Conservation (phyloP, 139 green algal species). For the Ettlia oleoabundans region DNA sequence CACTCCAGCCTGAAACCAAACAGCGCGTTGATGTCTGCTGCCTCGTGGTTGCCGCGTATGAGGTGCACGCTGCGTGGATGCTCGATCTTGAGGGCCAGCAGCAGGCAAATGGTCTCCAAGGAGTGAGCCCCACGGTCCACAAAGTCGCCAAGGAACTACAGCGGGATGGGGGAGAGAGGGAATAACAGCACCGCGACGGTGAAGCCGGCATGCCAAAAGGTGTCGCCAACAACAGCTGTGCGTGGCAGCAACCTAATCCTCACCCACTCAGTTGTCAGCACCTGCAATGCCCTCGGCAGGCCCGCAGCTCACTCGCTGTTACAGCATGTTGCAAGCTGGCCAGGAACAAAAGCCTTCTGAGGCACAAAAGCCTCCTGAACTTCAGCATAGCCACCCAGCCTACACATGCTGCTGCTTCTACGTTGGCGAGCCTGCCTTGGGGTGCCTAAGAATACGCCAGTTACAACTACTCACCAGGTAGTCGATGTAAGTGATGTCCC, state of each 20-base stretch:
- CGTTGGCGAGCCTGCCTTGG: too few species aligned
- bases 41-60: constrained; percentile 98
- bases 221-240: too few species aligned
- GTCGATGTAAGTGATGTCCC: constrained; percentile 99
- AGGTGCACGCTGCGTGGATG: constrained; percentile 93
- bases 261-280: too few species aligned
- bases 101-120: constrained; percentile 89
- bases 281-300: too few species aligned
- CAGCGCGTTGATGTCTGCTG: constrained; percentile 97
- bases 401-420: too few species aligned
- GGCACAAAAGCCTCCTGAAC: too few species aligned
- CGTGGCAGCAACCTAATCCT: too few species aligned
- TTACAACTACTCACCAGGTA: constrained; percentile 79
- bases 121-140: constrained; percentile 83
- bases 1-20: constrained; percentile 99
- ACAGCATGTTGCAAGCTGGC: too few species aligned
- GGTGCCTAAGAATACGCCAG: background rate
- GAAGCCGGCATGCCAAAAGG: background rate
- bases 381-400: too few species aligned
- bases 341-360: too few species aligned
- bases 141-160: constrained; percentile 80
- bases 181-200: background rate
- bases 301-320: too few species aligned
- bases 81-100: constrained; percentile 97
- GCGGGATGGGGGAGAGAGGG: background rate